Conservation (phyloP, 129 eudicot genomes). For the Cynara cardunculus region DNA sequence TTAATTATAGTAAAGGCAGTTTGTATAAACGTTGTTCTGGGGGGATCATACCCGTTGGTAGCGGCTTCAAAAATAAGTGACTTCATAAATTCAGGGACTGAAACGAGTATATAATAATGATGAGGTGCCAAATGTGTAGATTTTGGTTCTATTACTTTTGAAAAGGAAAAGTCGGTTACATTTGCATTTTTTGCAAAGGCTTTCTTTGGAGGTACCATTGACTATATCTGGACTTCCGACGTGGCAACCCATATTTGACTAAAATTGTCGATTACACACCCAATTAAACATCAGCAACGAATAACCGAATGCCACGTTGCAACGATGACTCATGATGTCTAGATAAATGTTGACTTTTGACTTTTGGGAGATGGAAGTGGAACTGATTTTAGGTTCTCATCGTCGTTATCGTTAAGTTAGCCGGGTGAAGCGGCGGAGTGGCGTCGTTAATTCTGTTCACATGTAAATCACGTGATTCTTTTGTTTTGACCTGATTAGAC, state of each 20-base stretch:
- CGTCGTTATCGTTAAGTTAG: conserved; percentile 13
- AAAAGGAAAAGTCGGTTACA: conserved; percentile 15
- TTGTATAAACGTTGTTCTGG: too few species aligned
- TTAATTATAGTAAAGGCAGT: not conserved
- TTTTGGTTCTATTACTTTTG: not conserved
- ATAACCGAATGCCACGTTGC: conserved; percentile 10
- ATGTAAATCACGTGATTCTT: not conserved
- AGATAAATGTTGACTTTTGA: conserved; percentile 10
- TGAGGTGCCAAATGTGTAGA: not conserved
- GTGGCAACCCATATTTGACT: conserved; percentile 19
- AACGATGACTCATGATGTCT: conserved; percentile 2
- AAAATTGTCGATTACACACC: not conserved
- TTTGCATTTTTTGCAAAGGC: conserved; percentile 18
- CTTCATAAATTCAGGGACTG: not conserved
- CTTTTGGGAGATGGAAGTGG: conserved; percentile 10
- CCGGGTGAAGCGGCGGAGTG: conserved; percentile 9
- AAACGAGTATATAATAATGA: not conserved
- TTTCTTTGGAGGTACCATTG: not conserved
- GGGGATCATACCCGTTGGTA: too few species aligned
- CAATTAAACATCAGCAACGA: not conserved
- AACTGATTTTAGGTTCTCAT: conserved; percentile 5
- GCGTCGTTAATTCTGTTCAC: not conserved
- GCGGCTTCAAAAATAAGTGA: too few species aligned
- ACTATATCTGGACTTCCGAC: not conserved
- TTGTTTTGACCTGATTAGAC: not conserved